Evolutionary conservation across 2,329 filamentous ascomycete genomes (phyloP).

Genomic region (Fusarium incarnatum): DNA sequence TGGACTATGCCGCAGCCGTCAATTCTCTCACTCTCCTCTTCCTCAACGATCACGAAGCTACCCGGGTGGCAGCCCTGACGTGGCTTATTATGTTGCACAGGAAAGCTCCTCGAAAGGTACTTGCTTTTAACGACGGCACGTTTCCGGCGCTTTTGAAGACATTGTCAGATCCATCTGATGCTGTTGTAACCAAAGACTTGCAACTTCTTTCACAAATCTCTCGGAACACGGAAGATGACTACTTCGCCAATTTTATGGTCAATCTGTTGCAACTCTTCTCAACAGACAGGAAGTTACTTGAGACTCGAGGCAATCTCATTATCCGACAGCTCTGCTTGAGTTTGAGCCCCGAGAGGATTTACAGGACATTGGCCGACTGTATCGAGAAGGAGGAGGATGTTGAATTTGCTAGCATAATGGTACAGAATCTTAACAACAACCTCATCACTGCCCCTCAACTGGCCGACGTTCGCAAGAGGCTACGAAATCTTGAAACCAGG

Average conservation of each 20-base stretch:
- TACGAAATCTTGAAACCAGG: constrained; percentile 90
- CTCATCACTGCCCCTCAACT: constrained; percentile 97
- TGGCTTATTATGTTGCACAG: constrained; percentile 99
- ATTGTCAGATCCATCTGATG: constrained; percentile 92
- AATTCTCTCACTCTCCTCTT: constrained; percentile 93
- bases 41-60: constrained; percentile 95
- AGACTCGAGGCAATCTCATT: constrained; percentile 94
- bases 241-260: constrained; percentile 98
- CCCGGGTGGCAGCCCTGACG: constrained; percentile 89
- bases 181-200: constrained; percentile 93
- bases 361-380: constrained; percentile 93
- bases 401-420: constrained; percentile 99
- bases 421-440: constrained; percentile 99
- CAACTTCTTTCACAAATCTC: constrained; percentile 96
- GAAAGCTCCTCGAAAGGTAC: constrained; percentile 91
- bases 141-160: constrained; percentile 97
- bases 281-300: constrained; percentile 89
- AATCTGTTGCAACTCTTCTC: constrained; percentile 95
- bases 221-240: constrained; percentile 94
- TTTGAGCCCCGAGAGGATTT: constrained; percentile 93
- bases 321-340: constrained; percentile 95
- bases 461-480: constrained; percentile 86
- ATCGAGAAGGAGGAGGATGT: constrained; percentile 98
- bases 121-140: constrained; percentile 96
- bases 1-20: constrained; percentile 97